A percentile compares a stretch with the other conserved stretches of the same genome.
Conservation (phyloP, 2,329 filamentous ascomycete genomes). For the Arthroderma uncinatum region DNA sequence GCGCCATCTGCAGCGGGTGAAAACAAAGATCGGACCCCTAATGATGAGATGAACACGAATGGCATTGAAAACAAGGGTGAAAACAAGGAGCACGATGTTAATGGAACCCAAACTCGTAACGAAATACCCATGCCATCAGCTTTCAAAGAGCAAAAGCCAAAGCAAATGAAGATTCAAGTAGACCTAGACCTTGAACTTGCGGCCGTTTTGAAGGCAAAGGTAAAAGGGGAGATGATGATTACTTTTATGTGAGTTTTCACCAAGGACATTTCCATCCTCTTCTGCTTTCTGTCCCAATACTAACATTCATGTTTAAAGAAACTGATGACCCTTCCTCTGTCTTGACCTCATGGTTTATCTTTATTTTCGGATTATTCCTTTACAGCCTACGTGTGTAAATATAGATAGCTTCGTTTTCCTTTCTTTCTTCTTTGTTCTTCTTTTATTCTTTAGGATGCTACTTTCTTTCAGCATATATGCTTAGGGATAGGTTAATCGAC, state of each 20-base stretch:
- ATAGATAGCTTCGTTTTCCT: neutral
- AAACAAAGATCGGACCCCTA: neutral
- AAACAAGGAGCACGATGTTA: neutral
- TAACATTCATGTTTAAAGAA: neutral
- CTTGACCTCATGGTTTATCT: neutral
- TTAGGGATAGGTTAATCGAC: neutral
- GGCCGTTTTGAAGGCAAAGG: slow-evolving; percentile 9
- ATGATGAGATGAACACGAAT: neutral
- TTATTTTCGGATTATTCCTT: neutral
- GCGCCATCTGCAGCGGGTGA: neutral
- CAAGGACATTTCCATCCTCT: neutral
- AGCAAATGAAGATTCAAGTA: neutral
- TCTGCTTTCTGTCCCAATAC: neutral
- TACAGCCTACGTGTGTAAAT: neutral
- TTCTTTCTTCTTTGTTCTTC: neutral
- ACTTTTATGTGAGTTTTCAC: slow-evolving; percentile 11
- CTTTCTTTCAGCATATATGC: neutral
- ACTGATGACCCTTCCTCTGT: neutral
- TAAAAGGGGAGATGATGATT: slow-evolving; percentile 15
- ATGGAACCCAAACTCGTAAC: neutral
- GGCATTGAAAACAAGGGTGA: neutral
- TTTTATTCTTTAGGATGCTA: neutral
- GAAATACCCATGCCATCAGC: neutral
- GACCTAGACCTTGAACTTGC: slow-evolving; percentile 13
- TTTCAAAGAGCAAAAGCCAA: neutral